Conservation (phyloP, 164 flowering plant genomes). For the Magnolia officinalis region DNA sequence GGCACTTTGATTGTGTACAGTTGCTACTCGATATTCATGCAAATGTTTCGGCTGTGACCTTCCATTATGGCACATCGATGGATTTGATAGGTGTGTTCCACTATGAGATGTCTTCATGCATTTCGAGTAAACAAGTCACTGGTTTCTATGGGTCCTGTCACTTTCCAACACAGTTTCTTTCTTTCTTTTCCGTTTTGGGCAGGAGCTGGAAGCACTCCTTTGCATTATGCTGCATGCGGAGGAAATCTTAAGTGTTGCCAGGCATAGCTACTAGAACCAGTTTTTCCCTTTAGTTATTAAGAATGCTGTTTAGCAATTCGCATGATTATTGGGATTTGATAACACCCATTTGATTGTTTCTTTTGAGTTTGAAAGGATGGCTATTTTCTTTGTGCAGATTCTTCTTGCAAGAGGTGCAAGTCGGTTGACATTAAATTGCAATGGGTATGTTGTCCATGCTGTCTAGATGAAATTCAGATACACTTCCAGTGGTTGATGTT, state of each 20-base stretch:
- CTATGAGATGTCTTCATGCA: background rate
- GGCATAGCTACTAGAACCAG: constrained; percentile 30
- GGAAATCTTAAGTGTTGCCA: constrained; percentile 96
- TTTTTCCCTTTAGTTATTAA: background rate
- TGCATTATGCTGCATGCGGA: constrained; percentile 98
- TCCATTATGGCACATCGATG: constrained; percentile 90
- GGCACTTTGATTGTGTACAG: constrained; percentile 86
- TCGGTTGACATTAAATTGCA: constrained; percentile 79
- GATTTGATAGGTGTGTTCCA: constrained; percentile 76
- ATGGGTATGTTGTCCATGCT: constrained; percentile 53
- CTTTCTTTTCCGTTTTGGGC: constrained; percentile 5
- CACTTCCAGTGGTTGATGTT: background rate
- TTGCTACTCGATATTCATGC: constrained; percentile 84
- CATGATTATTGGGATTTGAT: background rate
- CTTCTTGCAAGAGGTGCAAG: constrained; percentile 91
- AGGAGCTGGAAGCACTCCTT: constrained; percentile 98
- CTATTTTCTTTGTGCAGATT: constrained; percentile 45
- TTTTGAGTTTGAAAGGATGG: background rate
- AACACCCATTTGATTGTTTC: background rate
- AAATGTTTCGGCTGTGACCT: constrained; percentile 73
- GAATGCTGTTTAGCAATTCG: background rate
- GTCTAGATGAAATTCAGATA: background rate
- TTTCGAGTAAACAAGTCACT: background rate
- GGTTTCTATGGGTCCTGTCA: background rate
- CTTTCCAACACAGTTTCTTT: background rate